Percentiles rank a stretch among this genome's conserved stretches.
Conservation (phyloP, 2,329 filamentous ascomycete species). For the Ceratocystis destructans region DNA sequence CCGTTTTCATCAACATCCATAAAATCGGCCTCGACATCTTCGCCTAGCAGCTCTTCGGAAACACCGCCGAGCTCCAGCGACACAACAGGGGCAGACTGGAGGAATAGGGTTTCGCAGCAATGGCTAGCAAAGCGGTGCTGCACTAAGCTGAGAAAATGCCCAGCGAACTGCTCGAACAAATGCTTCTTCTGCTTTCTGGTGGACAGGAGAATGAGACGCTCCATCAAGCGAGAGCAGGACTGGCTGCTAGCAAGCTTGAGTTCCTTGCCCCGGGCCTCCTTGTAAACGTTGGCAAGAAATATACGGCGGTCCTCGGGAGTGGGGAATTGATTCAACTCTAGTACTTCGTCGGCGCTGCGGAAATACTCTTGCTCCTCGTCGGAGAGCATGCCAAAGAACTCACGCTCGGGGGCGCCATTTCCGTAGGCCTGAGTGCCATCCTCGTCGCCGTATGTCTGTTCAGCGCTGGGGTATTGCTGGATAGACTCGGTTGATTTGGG, state of each 20-base stretch:
- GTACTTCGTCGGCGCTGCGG: constrained; percentile 71
- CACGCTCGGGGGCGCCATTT: constrained; percentile 38
- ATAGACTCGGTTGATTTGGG: neutral
- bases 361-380: constrained; percentile 95
- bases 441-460: constrained; percentile 22
- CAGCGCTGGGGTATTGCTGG: constrained; percentile 20
- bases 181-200: constrained; percentile 68
- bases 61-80: constrained; percentile 52
- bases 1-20: constrained; percentile 13
- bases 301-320: constrained; percentile 56
- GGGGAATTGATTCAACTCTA: constrained; percentile 79
- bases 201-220: constrained; percentile 74
- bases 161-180: constrained; percentile 71
- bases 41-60: constrained; percentile 32
- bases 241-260: constrained; percentile 93
- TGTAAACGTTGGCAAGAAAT: constrained; percentile 70
- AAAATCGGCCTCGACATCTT: constrained; percentile 26
- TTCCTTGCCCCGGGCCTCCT: constrained; percentile 81
- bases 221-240: constrained; percentile 85
- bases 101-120: constrained; percentile 88
- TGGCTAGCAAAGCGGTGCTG: constrained; percentile 96
- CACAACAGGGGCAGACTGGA: constrained; percentile 65
- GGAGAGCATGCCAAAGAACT: constrained; percentile 87
- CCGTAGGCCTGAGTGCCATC: constrained; percentile 21
- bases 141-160: constrained; percentile 77